Evolutionary conservation across 2,329 filamentous ascomycete species (phyloP).

Genomic region (Epichloe gansuensis): DNA sequence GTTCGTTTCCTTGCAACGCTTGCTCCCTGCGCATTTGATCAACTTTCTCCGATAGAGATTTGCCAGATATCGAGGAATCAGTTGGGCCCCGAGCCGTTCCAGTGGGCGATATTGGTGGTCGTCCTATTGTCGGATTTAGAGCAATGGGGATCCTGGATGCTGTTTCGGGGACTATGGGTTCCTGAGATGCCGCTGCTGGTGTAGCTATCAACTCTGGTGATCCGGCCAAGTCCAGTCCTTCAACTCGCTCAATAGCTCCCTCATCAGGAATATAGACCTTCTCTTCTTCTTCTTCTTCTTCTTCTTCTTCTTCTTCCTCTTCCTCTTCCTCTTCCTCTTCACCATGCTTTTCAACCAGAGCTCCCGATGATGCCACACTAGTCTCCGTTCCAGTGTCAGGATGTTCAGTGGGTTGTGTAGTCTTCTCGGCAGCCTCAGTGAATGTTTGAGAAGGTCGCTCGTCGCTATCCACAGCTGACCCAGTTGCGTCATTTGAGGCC

Average conservation of each 20-base stretch:
- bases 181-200: conserved; percentile 10
- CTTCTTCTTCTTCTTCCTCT: conserved; percentile 5
- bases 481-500: conserved; percentile 53
- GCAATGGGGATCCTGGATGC: neutral
- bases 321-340: conserved; percentile 15
- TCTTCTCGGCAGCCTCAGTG: conserved; percentile 35
- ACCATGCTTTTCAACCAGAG: conserved; percentile 7
- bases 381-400: conserved; percentile 23
- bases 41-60: conserved; percentile 32
- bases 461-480: conserved; percentile 39
- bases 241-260: conserved; percentile 32
- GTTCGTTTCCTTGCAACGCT: conserved; percentile 15
- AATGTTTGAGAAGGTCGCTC: conserved; percentile 34
- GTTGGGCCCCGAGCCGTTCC: conserved; percentile 9
- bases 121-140: conserved; percentile 3
- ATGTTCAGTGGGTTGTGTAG: conserved; percentile 29
- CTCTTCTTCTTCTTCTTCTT: conserved; percentile 13
- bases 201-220: conserved; percentile 16
- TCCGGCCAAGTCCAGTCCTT: conserved; percentile 37
- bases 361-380: conserved; percentile 17
- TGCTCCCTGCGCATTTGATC: conserved; percentile 42
- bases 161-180: neutral
- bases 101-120: conserved; percentile 13
- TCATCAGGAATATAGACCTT: conserved; percentile 21
- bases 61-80: conserved; percentile 8